These are phyloP conservation scores for Sonneratia alba DNA, from an alignment of 345 rosid genomes.

Conservation along the genomic window DNA sequence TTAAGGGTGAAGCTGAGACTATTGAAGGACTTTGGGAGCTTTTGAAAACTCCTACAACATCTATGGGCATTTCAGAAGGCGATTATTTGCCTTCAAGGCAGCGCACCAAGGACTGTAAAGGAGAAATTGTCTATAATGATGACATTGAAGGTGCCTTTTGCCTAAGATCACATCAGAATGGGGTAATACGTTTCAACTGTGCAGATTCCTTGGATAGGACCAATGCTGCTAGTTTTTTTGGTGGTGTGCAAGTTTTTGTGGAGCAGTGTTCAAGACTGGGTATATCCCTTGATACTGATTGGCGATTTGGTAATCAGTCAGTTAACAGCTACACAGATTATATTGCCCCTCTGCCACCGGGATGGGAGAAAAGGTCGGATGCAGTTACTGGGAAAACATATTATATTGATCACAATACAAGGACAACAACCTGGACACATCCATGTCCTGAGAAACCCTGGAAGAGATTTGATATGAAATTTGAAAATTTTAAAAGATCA, in stretches of 20 bases:
- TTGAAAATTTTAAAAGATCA: slow-evolving; percentile 82
- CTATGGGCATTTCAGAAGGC: slow-evolving; percentile 81
- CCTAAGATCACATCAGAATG: slow-evolving; percentile 91
- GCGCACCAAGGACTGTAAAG: slow-evolving; percentile 79
- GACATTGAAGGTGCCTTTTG: slow-evolving; percentile 84
- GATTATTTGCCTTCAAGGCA: slow-evolving; percentile 76
- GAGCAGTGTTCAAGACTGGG: slow-evolving; percentile 87
- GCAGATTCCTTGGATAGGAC: slow-evolving; percentile 98
- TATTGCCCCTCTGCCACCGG: slow-evolving; percentile 86
- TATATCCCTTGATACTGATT: slow-evolving; percentile 82
- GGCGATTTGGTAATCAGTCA: slow-evolving; percentile 53
- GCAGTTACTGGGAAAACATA: slow-evolving; percentile 83
- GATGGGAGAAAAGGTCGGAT: slow-evolving; percentile 96
- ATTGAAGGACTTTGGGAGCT: slow-evolving; percentile 86
- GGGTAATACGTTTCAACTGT: slow-evolving; percentile 91
- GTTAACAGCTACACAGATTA: slow-evolving; percentile 49
- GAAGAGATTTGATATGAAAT: slow-evolving; percentile 93
- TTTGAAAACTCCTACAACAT: slow-evolving; percentile 60
- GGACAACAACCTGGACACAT: slow-evolving; percentile 88
- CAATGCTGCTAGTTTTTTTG: slow-evolving; percentile 94
- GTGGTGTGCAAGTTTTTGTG: slow-evolving; percentile 88
- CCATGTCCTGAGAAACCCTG: slow-evolving; percentile 98
- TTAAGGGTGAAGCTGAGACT: slow-evolving; percentile 83
- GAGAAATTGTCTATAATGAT: slow-evolving; percentile 69
- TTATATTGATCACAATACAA: slow-evolving; percentile 88